Evolutionary conservation across 208 protist species (phyloP), one percentile per base, ranked within the genome.

Genomic region (Strigomonas galati): DNA sequence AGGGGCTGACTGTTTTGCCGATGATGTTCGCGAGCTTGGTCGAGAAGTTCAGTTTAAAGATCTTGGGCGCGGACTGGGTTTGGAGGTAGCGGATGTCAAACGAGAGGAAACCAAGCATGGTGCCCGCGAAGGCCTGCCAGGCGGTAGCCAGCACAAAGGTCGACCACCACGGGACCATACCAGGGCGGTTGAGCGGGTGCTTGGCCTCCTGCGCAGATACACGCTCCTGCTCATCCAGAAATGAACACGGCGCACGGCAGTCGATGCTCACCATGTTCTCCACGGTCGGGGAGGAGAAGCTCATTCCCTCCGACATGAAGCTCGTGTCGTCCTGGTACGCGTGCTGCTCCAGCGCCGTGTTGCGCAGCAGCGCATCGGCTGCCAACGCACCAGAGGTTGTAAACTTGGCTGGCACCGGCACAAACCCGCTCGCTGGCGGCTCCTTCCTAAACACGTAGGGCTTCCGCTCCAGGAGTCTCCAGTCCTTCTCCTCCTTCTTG

Each of bases 81-180:
- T 91, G 77, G 17, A 92, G 74, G 0, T 62, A 68, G 69, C 88
- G 88, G 15, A 87, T 75, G 56, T 92, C 88, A 66, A 94, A 92
- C 48, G 76, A 68, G 32, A 91, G 73, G 58, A 94, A 94, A 62
- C 70, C 76, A 31, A 94, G 72, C 40, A 69, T 74, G 10, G 67
- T 58, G 24, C 71, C 69, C 1, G 84, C 66, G 43, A 79, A 43
- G 0, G 73, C 70, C 69, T 94, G 83, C 72, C 77, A 79, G 7
- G 80, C 81, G 1, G 88, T 92, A 52, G 69, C 61, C 21, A 86
- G 67, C 40, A 88, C 77, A 62, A 94, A 90, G 26, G 81, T 89
- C 30, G 85, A 91, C 73, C 76, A 94, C 85, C 88, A 94, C 21
- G 85, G 74, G 48, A 94, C 88, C 88, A 94, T 94, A 43, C 79